Conservation (phyloP, 1,284 basidiomycete species). For the Sphagnurus paluster region DNA sequence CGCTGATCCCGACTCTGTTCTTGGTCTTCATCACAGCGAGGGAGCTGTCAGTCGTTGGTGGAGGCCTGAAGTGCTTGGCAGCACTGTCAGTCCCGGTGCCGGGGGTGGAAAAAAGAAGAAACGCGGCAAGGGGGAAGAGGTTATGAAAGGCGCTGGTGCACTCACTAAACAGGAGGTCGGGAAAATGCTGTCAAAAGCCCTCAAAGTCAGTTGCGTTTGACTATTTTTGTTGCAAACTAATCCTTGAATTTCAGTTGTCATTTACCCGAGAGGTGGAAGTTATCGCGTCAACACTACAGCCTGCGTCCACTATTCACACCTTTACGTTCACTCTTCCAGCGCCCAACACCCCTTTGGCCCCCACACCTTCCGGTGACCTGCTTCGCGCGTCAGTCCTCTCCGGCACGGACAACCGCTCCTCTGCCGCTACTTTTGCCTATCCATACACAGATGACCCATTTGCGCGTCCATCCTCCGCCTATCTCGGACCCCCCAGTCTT, state of each 20-base stretch:
- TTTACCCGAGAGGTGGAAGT: constrained; percentile 95
- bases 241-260: constrained; percentile 54
- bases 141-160: constrained; percentile 68
- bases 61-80: constrained; percentile 92
- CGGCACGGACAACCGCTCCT: constrained; percentile 54
- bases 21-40: constrained; percentile 83
- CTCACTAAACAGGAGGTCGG: constrained; percentile 82
- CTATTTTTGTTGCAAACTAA: background rate
- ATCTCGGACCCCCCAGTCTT: constrained; percentile 67
- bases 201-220: constrained; percentile 64
- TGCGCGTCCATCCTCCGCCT: constrained; percentile 73
- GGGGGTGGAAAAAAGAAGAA: constrained; percentile 65
- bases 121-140: constrained; percentile 59
- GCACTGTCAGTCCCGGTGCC: constrained; percentile 84
- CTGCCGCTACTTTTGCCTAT: constrained; percentile 64
- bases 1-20: constrained; percentile 84
- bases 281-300: constrained; percentile 88
- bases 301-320: constrained; percentile 88
- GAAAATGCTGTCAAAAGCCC: constrained; percentile 86
- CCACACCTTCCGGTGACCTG: constrained; percentile 66
- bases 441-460: constrained; percentile 76
- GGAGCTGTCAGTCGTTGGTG: constrained; percentile 91
- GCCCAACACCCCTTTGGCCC: constrained; percentile 69
- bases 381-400: constrained; percentile 73
- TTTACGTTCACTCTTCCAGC: constrained; percentile 86